Evolutionary conservation across 306 rosid species (phyloP).

Genomic region (Chamaecrista fasciculata): DNA sequence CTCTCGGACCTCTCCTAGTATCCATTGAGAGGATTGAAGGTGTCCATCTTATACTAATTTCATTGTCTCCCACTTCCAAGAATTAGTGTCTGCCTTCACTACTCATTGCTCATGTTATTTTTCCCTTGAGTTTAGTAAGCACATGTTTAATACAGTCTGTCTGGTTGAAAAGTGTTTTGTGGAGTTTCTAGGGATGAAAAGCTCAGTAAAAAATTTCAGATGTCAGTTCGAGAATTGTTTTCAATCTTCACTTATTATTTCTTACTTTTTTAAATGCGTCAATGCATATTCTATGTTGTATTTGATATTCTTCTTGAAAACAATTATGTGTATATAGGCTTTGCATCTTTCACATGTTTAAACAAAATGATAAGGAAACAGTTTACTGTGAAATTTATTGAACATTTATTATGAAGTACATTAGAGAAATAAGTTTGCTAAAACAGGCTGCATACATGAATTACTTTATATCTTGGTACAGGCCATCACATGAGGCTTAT

Average conservation of each 20-base stretch:
- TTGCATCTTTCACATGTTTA: slow-evolving; percentile 10
- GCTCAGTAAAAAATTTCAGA: not conserved
- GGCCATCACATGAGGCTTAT: slow-evolving; percentile 46
- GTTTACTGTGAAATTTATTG: not conserved
- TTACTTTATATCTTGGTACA: slow-evolving; percentile 38
- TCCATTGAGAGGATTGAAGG: too few relatives aligned
- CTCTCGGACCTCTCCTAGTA: too few relatives aligned
- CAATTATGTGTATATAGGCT: not conserved
- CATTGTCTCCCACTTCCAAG: not conserved
- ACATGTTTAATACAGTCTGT: not conserved
- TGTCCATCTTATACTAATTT: not conserved
- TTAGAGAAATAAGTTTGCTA: not conserved
- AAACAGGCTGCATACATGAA: slow-evolving; percentile 15
- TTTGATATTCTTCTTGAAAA: not conserved
- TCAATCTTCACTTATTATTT: not conserved
- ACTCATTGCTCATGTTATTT: not conserved
- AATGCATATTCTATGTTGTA: not conserved
- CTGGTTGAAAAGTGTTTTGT: not conserved
- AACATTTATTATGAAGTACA: not conserved
- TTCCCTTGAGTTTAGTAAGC: not conserved
- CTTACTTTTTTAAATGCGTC: too few relatives aligned
- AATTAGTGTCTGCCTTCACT: not conserved
- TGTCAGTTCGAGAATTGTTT: not conserved
- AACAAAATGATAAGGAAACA: slow-evolving; percentile 19
- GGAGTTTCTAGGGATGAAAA: not conserved